These are phyloP conservation scores for Chaetoceros muelleri DNA, from an alignment of 108 stramenopile genomes.

Conservation along the genomic window DNA sequence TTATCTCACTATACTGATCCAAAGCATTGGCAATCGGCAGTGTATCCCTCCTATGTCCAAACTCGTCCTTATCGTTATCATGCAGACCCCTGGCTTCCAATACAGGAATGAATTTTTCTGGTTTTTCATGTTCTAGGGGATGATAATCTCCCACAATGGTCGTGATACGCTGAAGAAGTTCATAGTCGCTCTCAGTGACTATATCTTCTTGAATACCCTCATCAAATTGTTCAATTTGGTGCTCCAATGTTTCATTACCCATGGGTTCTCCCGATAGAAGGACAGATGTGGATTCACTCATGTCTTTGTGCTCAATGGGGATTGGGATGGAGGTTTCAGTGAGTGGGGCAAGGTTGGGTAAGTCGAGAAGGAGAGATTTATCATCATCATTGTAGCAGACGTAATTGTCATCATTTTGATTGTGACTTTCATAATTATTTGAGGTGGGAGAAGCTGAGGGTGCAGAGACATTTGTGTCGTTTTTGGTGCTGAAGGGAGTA, in stretches of 20 bases:
- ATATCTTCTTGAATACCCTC: not conserved
- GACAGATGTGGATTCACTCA: not conserved
- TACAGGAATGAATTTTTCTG: conserved; percentile 1
- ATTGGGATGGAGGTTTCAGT: not conserved
- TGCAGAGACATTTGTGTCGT: too few relatives aligned
- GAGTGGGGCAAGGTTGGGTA: not conserved
- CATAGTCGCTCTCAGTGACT: not conserved
- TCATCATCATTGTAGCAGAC: too few relatives aligned
- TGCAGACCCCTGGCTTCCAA: conserved; percentile 2
- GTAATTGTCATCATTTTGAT: too few relatives aligned
- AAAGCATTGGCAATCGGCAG: conserved; percentile 1
- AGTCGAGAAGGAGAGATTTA: not conserved
- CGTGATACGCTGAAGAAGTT: not conserved
- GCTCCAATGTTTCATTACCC: not conserved
- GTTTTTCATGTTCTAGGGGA: not conserved
- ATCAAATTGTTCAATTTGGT: not conserved
- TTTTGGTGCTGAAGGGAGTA: too few relatives aligned
- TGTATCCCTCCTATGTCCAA: conserved; percentile 2
- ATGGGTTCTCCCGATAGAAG: not conserved
- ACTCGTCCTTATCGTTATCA: not conserved
- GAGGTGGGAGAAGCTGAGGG: too few relatives aligned
- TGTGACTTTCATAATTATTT: too few relatives aligned
- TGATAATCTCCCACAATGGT: conserved; percentile 2
- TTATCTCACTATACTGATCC: not conserved
- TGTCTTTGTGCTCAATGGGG: not conserved